Percentiles rank a stretch among this genome's conserved stretches.
Conservation (phyloP, 306 rosid genomes). For the Clitoria ternatea region DNA sequence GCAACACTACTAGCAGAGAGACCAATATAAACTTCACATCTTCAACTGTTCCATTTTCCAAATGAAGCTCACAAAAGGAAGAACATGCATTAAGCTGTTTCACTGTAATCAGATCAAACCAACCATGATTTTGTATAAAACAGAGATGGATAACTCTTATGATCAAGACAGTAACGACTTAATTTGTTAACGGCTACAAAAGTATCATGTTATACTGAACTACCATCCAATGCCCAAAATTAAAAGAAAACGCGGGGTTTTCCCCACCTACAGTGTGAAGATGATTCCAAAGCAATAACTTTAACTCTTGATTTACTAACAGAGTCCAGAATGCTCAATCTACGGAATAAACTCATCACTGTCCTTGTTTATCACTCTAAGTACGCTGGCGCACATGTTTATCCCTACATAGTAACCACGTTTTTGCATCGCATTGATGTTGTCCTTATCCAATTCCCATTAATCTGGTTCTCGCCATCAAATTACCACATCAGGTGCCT, state of each 20-base stretch:
- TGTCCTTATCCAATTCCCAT: conserved; percentile 5
- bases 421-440: not conserved
- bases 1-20: conserved; percentile 7
- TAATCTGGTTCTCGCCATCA: not conserved
- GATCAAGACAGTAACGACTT: conserved; percentile 11
- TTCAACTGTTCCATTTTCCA: not conserved
- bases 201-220: conserved; percentile 4
- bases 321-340: not conserved
- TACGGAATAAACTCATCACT: not conserved
- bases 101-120: conserved; percentile 14
- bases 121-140: not conserved
- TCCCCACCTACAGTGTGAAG: not conserved
- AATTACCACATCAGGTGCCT: conserved; percentile 17
- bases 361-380: conserved; percentile 12
- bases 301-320: not conserved
- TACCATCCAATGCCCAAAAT: not conserved
- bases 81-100: not conserved
- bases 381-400: not conserved
- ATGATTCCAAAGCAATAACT: conserved; percentile 8
- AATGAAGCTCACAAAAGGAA: conserved; percentile 17
- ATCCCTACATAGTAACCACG: conserved; percentile 3
- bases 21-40: not conserved
- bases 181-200: conserved; percentile 1
- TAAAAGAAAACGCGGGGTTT: not conserved
- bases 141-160: not conserved